Conservation (phyloP, 495 filamentous ascomycete genomes). For the Parathielavia hyrcaniae region DNA sequence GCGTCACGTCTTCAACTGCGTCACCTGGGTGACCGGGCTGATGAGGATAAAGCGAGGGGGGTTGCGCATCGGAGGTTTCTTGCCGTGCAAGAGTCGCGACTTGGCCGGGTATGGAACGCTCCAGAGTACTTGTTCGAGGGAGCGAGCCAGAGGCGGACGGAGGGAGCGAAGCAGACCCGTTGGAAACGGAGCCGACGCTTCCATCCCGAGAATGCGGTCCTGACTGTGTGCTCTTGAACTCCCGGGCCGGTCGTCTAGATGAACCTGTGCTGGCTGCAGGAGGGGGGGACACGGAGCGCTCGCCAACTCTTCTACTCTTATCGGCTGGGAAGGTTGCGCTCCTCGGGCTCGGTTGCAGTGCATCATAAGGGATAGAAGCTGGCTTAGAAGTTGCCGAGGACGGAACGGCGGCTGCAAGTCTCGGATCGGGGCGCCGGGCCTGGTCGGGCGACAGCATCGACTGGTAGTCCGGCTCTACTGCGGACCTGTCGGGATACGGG, state of each 20-base stretch:
- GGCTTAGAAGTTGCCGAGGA: slow-evolving; percentile 11
- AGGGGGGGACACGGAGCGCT: slow-evolving; percentile 29
- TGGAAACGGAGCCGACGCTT: slow-evolving; percentile 20
- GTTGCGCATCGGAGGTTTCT: slow-evolving; percentile 20
- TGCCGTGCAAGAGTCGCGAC: slow-evolving; percentile 20
- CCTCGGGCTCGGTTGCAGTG: slow-evolving; percentile 25
- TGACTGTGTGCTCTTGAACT: slow-evolving; percentile 17
- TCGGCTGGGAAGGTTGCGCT: slow-evolving; percentile 36
- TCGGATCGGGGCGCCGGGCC: slow-evolving; percentile 13
- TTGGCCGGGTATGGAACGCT: slow-evolving; percentile 19
- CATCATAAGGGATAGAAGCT: slow-evolving; percentile 16
- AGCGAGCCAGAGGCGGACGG: slow-evolving; percentile 10
- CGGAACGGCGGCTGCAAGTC: slow-evolving; percentile 17
- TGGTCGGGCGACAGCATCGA: slow-evolving; percentile 17
- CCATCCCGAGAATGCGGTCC: slow-evolving; percentile 24
- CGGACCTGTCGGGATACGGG: slow-evolving; percentile 12
- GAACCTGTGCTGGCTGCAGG: slow-evolving; percentile 27
- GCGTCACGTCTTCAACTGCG: slow-evolving; percentile 26
- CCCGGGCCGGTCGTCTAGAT: slow-evolving; percentile 15
- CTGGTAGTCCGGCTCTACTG: slow-evolving; percentile 20
- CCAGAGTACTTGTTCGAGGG: slow-evolving; percentile 18
- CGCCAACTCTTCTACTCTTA: slow-evolving; percentile 26
- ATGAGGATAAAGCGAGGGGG: slow-evolving; percentile 29
- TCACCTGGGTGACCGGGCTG: slow-evolving; percentile 30
- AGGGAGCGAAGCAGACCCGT: slow-evolving; percentile 9